Conservation (phyloP, 2,329 filamentous ascomycete genomes). For the Aphanocladium album region DNA sequence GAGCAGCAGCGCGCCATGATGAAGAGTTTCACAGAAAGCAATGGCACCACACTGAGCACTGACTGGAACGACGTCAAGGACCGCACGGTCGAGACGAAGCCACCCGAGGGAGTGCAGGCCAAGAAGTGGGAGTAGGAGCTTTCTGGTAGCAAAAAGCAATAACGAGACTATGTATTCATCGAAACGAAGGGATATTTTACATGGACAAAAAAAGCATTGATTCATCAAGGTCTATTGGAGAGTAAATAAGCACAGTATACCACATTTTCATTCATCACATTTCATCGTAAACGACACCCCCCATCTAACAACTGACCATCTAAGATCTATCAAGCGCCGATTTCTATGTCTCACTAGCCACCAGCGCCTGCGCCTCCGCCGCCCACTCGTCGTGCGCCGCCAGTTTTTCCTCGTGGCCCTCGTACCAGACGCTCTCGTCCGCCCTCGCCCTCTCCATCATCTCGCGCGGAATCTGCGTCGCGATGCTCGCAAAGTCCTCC, state of each 20-base stretch:
- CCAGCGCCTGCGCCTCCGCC: background rate
- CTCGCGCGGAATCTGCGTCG: slow-evolving; percentile 25
- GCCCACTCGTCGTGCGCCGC: slow-evolving; percentile 22
- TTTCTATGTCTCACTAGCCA: background rate
- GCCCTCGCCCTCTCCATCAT: slow-evolving; percentile 22
- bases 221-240: background rate
- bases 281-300: background rate
- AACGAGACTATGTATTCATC: background rate
- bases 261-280: background rate
- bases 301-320: background rate
- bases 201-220: background rate
- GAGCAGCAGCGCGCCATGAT: slow-evolving; percentile 92
- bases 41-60: slow-evolving; percentile 86
- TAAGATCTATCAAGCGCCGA: background rate
- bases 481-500: slow-evolving; percentile 38
- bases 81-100: slow-evolving; percentile 64
- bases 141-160: background rate
- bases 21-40: slow-evolving; percentile 94
- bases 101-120: slow-evolving; percentile 72
- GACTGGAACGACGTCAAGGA: slow-evolving; percentile 80
- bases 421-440: slow-evolving; percentile 21
- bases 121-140: slow-evolving; percentile 57
- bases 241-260: background rate
- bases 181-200: background rate
- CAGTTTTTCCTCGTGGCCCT: slow-evolving; percentile 4